phyloP scores from a whole-genome alignment of 2,329 filamentous ascomycete species.

The Pseudogymnoascus sp. region DNA sequence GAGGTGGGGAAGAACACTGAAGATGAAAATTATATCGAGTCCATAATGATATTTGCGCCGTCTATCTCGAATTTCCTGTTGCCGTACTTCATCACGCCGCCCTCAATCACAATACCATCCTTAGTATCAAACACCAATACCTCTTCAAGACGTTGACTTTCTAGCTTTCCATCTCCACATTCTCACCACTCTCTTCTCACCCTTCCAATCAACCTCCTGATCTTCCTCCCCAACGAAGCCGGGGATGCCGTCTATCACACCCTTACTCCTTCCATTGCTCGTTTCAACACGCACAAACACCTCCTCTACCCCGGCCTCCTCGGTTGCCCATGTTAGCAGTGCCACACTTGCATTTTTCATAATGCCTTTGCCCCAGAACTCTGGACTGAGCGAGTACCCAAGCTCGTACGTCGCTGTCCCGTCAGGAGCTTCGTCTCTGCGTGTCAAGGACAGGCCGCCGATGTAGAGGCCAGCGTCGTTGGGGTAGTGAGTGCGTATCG shows the following conservation, averaged over 20 bases:
- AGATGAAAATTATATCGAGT: neutral
- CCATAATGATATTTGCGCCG: too few relatives aligned
- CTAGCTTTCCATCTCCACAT: conserved; percentile 5
- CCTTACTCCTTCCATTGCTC: conserved; percentile 2
- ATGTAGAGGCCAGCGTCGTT: neutral
- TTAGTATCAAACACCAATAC: neutral
- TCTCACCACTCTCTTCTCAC: neutral
- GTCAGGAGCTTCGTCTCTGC: neutral
- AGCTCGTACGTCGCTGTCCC: neutral
- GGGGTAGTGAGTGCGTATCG: neutral
- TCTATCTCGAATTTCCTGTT: neutral
- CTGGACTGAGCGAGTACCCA: conserved; percentile 7
- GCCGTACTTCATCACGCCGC: neutral
- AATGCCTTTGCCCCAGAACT: conserved; percentile 1
- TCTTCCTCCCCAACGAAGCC: neutral
- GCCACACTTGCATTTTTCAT: neutral
- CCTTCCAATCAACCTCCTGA: conserved; percentile 3
- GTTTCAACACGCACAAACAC: conserved; percentile 8
- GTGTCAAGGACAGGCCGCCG: neutral
- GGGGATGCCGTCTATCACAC: neutral
- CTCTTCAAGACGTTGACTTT: neutral
- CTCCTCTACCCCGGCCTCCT: neutral
- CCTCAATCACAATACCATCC: neutral
- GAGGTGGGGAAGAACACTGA: neutral
- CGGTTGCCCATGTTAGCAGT: neutral